These are phyloP conservation scores for Lentinula sp. DNA, from an alignment of 768 basidiomycete species.

Conservation along the genomic window DNA sequence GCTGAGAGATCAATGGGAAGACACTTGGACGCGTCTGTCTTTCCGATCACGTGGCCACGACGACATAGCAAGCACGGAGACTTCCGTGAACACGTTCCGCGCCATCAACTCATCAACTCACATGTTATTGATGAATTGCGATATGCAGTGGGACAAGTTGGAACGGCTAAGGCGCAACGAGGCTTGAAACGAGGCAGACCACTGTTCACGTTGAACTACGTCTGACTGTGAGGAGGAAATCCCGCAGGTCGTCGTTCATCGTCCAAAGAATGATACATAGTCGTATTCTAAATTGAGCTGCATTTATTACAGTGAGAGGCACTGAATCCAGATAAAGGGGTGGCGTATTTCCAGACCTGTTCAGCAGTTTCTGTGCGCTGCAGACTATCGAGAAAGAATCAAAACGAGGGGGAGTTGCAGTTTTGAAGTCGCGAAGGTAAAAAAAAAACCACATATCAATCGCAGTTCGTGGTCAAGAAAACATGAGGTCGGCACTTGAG, in stretches of 20 bases:
- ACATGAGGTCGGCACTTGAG: not conserved
- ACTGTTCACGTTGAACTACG: not conserved
- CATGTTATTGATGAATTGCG: not conserved
- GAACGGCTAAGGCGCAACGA: not conserved
- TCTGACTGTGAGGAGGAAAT: not conserved
- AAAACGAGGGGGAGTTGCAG: no score
- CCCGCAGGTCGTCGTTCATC: not conserved
- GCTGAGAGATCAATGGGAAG: not conserved
- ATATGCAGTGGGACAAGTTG: not conserved
- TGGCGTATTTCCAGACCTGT: no score
- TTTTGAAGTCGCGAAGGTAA: no score
- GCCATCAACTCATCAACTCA: not conserved
- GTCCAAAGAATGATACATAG: no score
- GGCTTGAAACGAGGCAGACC: not conserved
- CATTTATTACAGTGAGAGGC: no score
- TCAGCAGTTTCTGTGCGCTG: no score
- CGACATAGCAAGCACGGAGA: conserved; percentile 3
- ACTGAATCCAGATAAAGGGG: no score
- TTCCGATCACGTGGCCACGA: not conserved
- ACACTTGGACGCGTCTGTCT: not conserved
- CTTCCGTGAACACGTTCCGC: not conserved
- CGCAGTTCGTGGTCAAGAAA: not conserved
- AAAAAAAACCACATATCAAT: no score
- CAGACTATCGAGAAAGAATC: no score
- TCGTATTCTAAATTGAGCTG: no score